Evolutionary conservation across 108 stramenopile species (phyloP).

Genomic region (Skeletonema costatum): DNA sequence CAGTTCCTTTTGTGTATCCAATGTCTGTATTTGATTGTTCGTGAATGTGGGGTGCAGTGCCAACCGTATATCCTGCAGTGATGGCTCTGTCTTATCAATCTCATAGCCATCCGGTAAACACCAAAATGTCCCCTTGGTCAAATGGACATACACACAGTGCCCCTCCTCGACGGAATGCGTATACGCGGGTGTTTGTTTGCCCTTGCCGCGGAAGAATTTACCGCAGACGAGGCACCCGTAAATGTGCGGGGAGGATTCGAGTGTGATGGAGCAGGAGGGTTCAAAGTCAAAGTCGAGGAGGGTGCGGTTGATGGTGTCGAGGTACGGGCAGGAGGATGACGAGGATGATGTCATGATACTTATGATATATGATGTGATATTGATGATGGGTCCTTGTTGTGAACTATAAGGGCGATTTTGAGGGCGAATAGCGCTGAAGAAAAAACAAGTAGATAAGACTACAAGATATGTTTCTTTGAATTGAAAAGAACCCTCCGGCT

Average conservation of each 20-base stretch:
- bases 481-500: too few species aligned
- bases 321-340: constrained; percentile 79
- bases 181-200: constrained; percentile 93
- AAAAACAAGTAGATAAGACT: too few species aligned
- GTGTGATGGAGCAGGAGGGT: constrained; percentile 89
- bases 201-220: constrained; percentile 95
- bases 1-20: constrained; percentile 80
- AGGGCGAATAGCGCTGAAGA: too few species aligned
- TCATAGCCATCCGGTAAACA: constrained; percentile 98
- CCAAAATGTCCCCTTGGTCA: constrained; percentile 80
- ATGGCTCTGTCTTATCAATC: constrained; percentile 75
- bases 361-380: background rate
- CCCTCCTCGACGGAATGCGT: constrained; percentile 90
- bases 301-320: constrained; percentile 96
- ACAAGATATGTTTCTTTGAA: too few species aligned
- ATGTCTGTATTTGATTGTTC: constrained; percentile 54
- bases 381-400: too few species aligned
- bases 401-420: too few species aligned
- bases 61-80: constrained; percentile 82
- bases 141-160: constrained; percentile 94
- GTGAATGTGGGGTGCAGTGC: constrained; percentile 88
- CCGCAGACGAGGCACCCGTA: constrained; percentile 98
- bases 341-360: background rate
- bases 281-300: constrained; percentile 97
- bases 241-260: constrained; percentile 90